Evolutionary conservation across 2,329 filamentous ascomycete species (phyloP).

Genomic region (Diaporthe citrichinensis): DNA sequence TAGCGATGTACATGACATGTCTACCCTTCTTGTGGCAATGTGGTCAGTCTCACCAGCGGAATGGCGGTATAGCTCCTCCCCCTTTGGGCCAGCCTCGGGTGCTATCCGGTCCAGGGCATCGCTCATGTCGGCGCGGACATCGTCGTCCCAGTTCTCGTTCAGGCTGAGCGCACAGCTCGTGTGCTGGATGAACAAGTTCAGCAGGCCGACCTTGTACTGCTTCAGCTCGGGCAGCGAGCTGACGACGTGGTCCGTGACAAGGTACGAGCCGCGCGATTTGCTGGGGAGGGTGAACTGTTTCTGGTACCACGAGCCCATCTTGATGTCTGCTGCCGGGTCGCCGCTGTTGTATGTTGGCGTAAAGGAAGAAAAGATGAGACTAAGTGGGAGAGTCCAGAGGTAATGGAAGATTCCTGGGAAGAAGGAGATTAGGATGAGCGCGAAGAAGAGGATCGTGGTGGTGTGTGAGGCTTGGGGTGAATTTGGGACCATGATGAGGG

Average conservation of each 20-base stretch:
- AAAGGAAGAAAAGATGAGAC: conserved; percentile 50
- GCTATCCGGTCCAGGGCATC: conserved; percentile 93
- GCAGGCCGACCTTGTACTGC: conserved; percentile 85
- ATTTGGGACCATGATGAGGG: conserved; percentile 24
- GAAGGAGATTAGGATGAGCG: conserved; percentile 64
- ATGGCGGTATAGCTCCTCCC: conserved; percentile 85
- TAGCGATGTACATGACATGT: neutral
- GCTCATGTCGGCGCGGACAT: conserved; percentile 93
- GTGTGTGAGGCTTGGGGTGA: conserved; percentile 43
- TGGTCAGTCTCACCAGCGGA: conserved; percentile 32
- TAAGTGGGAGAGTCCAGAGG: conserved; percentile 64
- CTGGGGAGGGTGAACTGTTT: conserved; percentile 86
- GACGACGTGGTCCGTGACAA: conserved; percentile 84
- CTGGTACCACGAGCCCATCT: conserved; percentile 84
- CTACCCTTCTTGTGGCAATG: neutral
- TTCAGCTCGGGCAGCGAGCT: conserved; percentile 83
- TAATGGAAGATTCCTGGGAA: conserved; percentile 69
- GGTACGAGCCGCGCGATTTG: conserved; percentile 85
- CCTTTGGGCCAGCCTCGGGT: conserved; percentile 80
- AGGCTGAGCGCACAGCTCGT: conserved; percentile 91
- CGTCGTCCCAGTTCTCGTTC: conserved; percentile 91
- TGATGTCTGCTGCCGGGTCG: conserved; percentile 42
- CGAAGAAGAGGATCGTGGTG: conserved; percentile 60
- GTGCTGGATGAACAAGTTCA: conserved; percentile 95
- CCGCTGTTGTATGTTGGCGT: conserved; percentile 51